Base-by-base conservation (phyloP, 2,329 filamentous ascomycete genomes). In the Neonectria coccinea region DNA sequence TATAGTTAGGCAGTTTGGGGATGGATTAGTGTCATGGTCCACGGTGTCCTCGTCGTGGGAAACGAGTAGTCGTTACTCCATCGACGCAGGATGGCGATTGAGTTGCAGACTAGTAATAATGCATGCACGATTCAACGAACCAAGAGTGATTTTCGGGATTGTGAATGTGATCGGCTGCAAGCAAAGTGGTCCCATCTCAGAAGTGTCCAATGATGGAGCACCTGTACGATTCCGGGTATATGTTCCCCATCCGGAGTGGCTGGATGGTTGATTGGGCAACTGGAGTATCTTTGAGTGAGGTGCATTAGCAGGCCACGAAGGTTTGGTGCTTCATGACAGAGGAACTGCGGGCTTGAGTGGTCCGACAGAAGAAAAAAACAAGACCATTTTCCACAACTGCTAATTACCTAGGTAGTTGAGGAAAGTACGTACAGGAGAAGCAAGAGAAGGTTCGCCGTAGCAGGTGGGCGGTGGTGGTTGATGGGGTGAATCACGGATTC, bases 241-340 rank as follows among this genome's bases (percentile, higher is more conserved):
- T 39, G 14, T 11, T 14, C 27, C 36, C 33, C 22, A 61, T 31
- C 45, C 54, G 12, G 31, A n/a, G 22, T 36, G 59, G 18, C 29
- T 64, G 41, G 55, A 53, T 62, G 67, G 70, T 70, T 71, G 67
- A 70, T 72, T 69, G 52, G 69, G 66, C 62, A 70, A 72, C 70
- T 64, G 11, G 29, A n/a, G 16, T 10, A 41, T 8, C 14, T 41
- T 18, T 29, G 2, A 18, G 39, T 18, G 39, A 47, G 27, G 50
- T 54, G 44, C 48, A 47, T 54, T 56, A 56, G 59, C 22, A n/a
- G 18, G 7, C 20, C 20, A 39, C 2, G 55, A 63, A 66, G 41
- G 62, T 50, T 45, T 42, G 29, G 25, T 27, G 11, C 47, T 12
- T 29, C 20, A n/a, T 22, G 7, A 8, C 20, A 36, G 12, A 42